Conservation (phyloP, 768 basidiomycete genomes). For the Sporobolomyces roseus region DNA sequence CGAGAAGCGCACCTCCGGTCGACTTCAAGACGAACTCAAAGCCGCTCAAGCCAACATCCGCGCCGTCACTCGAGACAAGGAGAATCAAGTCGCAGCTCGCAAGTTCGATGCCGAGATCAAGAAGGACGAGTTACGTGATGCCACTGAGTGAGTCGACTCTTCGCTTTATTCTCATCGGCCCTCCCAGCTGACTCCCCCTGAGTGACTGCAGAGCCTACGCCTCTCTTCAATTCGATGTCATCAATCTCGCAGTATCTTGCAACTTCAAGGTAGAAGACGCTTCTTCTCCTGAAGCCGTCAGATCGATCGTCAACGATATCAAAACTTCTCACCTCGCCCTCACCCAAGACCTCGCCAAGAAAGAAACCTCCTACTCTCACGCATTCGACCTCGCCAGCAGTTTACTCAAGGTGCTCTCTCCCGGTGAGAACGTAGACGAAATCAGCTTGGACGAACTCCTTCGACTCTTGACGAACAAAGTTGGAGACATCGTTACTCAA, state of each 20-base stretch:
- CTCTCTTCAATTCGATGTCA: slow-evolving; percentile 1
- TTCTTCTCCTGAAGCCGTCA: background rate
- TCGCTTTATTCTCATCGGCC: background rate
- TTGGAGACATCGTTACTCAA: slow-evolving; percentile 3
- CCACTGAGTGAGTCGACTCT: background rate
- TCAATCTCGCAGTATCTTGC: background rate
- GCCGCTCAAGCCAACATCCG: background rate
- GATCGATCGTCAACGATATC: slow-evolving; percentile 8
- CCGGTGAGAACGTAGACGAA: too few relatives aligned
- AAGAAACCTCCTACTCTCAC: background rate
- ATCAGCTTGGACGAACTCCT: too few relatives aligned
- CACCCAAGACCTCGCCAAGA: background rate
- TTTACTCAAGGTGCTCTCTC: background rate
- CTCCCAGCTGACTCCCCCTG: background rate
- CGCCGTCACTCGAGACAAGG: background rate
- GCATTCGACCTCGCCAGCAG: background rate
- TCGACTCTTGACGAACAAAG: background rate
- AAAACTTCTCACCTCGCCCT: background rate
- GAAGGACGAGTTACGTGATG: background rate
- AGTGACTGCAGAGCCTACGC: background rate
- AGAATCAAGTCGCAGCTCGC: background rate
- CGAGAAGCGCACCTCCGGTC: background rate
- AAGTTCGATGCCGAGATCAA: too few relatives aligned
- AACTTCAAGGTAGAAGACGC: background rate
- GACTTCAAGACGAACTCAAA: background rate